Base-by-base conservation (phyloP, 192 early-diverging fungal species). In the Piromyces sp. region DNA sequence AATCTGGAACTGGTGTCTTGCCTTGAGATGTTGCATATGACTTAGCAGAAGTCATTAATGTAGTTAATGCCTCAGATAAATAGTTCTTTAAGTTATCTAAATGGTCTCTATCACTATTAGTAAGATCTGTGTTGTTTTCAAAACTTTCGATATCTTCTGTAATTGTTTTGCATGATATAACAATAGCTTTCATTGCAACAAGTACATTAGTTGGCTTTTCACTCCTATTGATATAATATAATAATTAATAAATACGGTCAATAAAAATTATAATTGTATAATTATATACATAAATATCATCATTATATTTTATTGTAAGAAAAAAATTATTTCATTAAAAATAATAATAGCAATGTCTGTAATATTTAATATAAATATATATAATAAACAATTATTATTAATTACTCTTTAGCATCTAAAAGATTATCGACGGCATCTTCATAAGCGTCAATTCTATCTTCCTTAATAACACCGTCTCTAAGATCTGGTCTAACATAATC, bases 351-450 rank as follows among this genome's bases (percentile, higher is more conserved):
- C n/a, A n/a, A n/a, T n/a, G n/a, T n/a, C n/a, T n/a, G n/a, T n/a
- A n/a, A n/a, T n/a, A n/a, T n/a, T n/a, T n/a, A n/a, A n/a, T n/a
- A n/a, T n/a, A n/a, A n/a, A n/a, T n/a, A n/a, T n/a, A n/a, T n/a
- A n/a, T n/a, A n/a, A n/a, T n/a, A n/a, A n/a, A n/a, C n/a, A n/a
- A n/a, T n/a, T n/a, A 38, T 68, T 30, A 11, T 29, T 28, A 26
- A 68, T 36, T 87, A 92, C 92, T 93, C 87, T 83, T 93, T 93
- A 33, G 93, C 92, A 28, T 88, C 85, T 37, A 98, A 85, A 13
- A 98, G 87, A 36, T 92, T 90, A 84, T 96, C 94, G 33, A 96
- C 89, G n/a, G 95, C 92, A 19, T 87, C 89, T 83, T 96, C 93
- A 88, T 95, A 97, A 26, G 89, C 86, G 30, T 90, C 88, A 29